Percentiles rank a stretch among this genome's conserved stretches.
Conservation (phyloP, 768 basidiomycete genomes). For the Mycena haematopus region DNA sequence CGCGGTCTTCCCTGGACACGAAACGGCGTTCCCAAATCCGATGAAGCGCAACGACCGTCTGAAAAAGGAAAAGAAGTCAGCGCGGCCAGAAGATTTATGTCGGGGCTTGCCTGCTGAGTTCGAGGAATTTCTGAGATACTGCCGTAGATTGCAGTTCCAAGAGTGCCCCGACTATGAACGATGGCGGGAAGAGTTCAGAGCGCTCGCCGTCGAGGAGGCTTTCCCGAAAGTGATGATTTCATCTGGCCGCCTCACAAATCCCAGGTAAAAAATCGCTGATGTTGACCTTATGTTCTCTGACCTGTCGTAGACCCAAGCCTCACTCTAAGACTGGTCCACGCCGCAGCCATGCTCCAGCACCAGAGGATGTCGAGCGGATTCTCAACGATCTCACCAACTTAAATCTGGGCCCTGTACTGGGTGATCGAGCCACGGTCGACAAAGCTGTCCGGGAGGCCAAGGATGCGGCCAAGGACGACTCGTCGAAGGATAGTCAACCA, state of each 20-base stretch:
- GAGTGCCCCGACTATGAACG: constrained; percentile 69
- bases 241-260: constrained; percentile 74
- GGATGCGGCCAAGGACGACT: constrained; percentile 38
- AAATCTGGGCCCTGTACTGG: constrained; percentile 58
- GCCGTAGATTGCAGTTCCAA: constrained; percentile 70
- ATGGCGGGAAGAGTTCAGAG: constrained; percentile 71
- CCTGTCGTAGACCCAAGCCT: constrained; percentile 10
- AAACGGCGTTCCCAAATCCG: constrained; percentile 78
- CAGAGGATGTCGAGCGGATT: constrained; percentile 59
- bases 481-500: constrained; percentile 23
- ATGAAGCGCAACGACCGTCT: constrained; percentile 65
- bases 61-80: constrained; percentile 66
- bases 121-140: constrained; percentile 79
- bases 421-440: constrained; percentile 55
- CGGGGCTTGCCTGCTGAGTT: constrained; percentile 72
- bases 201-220: constrained; percentile 69
- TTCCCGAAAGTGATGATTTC: constrained; percentile 62
- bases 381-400: constrained; percentile 66
- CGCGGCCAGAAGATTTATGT: constrained; percentile 71
- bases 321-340: constrained; percentile 45
- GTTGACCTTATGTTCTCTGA: constrained; percentile 31
- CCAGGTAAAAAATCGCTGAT: constrained; percentile 29
- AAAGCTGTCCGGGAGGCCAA: constrained; percentile 45
- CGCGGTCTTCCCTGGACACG: constrained; percentile 80
- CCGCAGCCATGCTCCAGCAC: constrained; percentile 44